A percentile compares a stretch with the other conserved stretches of the same genome.
Conservation (phyloP, 1,284 basidiomycete genomes). For the Cryptococcus hybrid region DNA sequence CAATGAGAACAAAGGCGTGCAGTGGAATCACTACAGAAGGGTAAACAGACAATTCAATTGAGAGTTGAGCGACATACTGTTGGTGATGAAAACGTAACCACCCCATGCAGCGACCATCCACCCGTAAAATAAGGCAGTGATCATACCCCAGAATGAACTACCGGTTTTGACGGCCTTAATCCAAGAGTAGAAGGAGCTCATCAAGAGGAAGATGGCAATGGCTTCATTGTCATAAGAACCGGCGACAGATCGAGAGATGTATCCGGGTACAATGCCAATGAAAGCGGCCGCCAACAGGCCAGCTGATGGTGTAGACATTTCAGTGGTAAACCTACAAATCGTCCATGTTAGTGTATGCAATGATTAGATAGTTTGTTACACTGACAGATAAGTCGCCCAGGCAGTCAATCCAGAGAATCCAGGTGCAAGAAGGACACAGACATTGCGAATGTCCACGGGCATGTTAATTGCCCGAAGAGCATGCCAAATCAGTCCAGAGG, state of each 20-base stretch:
- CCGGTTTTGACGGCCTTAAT: constrained; percentile 95
- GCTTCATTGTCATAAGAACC: constrained; percentile 99
- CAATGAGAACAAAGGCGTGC: constrained; percentile 85
- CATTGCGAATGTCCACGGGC: constrained; percentile 95
- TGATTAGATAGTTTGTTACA: neutral
- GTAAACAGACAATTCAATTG: neutral
- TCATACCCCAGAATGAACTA: constrained; percentile 84
- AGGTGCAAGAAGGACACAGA: constrained; percentile 95
- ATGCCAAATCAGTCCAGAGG: constrained; percentile 95
- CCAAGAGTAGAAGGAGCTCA: constrained; percentile 99
- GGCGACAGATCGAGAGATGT: constrained; percentile 98
- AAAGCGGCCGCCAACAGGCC: constrained; percentile 97
- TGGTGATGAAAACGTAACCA: constrained; percentile 99
- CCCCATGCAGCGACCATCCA: constrained; percentile 99
- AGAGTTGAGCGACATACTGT: constrained; percentile 56
- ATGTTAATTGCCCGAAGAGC: constrained; percentile 82
- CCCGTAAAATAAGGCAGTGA: constrained; percentile 95
- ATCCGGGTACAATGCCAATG: constrained; percentile 93
- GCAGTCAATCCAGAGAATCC: constrained; percentile 96
- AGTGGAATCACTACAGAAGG: constrained; percentile 75
- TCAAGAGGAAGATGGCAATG: constrained; percentile 98
- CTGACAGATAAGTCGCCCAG: constrained; percentile 81
- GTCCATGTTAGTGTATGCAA: neutral
- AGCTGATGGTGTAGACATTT: constrained; percentile 90
- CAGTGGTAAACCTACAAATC: constrained; percentile 74